A percentile compares a stretch with the other conserved stretches of the same genome.
Evolutionary conservation across 2,329 filamentous ascomycete genomes (phyloP).

Genomic region (Aspergillus neotritici): DNA sequence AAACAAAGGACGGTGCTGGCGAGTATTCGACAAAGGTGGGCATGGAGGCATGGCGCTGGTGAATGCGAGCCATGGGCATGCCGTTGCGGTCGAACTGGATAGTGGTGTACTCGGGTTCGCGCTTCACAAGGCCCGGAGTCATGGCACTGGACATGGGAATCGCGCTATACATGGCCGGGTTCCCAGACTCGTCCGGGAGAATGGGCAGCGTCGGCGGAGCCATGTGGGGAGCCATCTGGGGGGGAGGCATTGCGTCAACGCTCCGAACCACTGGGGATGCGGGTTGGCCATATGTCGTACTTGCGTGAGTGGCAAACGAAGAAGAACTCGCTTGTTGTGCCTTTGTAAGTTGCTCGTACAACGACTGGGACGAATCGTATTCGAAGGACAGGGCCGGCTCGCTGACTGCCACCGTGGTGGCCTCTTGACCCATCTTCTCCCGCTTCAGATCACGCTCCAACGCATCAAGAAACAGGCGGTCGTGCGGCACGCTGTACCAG

Average conservation of each 20-base stretch:
- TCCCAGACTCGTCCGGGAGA: constrained; percentile 57
- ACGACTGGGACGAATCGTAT: constrained; percentile 97
- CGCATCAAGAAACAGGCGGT: constrained; percentile 93
- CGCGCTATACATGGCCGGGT: constrained; percentile 64
- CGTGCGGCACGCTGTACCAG: constrained; percentile 99
- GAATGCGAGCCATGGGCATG: constrained; percentile 72
- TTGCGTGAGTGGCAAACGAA: constrained; percentile 79
- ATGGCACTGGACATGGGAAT: constrained; percentile 65
- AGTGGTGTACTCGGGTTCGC: constrained; percentile 76
- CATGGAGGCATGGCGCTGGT: constrained; percentile 97
- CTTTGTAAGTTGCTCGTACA: constrained; percentile 99
- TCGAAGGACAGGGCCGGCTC: constrained; percentile 97
- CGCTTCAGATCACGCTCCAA: constrained; percentile 95
- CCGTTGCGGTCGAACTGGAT: constrained; percentile 90
- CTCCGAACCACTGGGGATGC: constrained; percentile 84
- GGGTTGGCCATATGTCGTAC: constrained; percentile 61
- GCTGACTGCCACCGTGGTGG: constrained; percentile 91
- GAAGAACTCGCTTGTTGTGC: constrained; percentile 98
- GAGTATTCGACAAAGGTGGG: constrained; percentile 97
- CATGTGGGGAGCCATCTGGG: constrained; percentile 77
- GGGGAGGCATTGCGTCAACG: constrained; percentile 86
- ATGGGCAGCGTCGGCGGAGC: constrained; percentile 58
- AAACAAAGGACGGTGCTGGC: constrained; percentile 93
- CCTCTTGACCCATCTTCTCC: constrained; percentile 99
- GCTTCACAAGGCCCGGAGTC: constrained; percentile 72